These are phyloP conservation scores for Rehmannia glutinosa DNA, from an alignment of 257 asterid species.

Conservation along the genomic window DNA sequence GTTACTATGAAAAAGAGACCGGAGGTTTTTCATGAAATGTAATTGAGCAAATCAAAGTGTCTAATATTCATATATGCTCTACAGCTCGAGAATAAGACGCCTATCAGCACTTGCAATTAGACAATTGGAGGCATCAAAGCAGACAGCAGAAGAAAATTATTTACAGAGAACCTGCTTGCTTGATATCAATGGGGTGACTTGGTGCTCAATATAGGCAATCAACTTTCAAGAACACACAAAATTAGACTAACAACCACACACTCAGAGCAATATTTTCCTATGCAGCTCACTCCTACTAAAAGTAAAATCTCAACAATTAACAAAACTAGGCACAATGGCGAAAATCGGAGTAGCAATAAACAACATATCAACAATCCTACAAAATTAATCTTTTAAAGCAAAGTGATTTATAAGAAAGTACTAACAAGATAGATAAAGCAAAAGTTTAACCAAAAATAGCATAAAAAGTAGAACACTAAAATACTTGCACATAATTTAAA, in stretches of 20 bases:
- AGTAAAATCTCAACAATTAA: neutral
- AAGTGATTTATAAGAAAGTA: neutral
- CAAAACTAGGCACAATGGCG: neutral
- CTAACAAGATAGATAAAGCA: neutral
- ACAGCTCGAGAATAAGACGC: neutral
- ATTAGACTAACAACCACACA: no score
- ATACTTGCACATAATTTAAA: neutral
- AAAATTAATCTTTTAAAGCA: neutral
- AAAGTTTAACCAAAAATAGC: no score
- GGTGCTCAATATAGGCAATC: neutral
- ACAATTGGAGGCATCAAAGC: neutral
- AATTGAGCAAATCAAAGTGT: neutral
- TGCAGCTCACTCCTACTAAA: no score
- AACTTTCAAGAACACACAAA: no score
- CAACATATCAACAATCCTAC: neutral
- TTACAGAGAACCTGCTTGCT: no score
- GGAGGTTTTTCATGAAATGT: no score
- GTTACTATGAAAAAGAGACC: no score
- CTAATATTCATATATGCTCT: neutral
- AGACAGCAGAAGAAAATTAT: neutral
- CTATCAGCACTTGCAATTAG: neutral
- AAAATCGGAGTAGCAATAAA: neutral
- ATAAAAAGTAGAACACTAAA: no score
- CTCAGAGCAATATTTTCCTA: no score
- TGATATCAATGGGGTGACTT: neutral